Conservation (phyloP, 768 basidiomycete species). For the Russula dissimulans region DNA sequence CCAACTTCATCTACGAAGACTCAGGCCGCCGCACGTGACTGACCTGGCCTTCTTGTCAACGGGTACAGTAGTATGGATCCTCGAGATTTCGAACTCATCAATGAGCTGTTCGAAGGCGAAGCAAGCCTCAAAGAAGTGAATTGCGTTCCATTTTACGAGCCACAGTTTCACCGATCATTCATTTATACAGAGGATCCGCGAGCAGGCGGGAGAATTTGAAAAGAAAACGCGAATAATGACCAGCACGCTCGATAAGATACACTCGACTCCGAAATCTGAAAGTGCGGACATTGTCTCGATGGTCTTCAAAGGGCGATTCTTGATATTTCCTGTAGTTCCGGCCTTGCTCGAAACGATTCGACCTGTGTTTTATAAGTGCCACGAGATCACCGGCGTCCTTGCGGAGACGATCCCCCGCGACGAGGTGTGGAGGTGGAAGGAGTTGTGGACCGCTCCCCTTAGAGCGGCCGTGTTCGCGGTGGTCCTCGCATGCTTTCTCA, state of each 20-base stretch:
- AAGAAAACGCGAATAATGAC: conserved; percentile 63
- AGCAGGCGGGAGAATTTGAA: conserved; percentile 64
- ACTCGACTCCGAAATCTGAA: conserved; percentile 55
- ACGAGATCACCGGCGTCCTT: conserved; percentile 40
- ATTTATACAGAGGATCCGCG: conserved; percentile 60
- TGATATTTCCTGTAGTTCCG: conserved; percentile 39
- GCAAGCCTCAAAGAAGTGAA: conserved; percentile 17
- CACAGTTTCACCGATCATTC: neutral
- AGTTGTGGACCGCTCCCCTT: conserved; percentile 69
- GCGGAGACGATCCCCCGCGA: conserved; percentile 53
- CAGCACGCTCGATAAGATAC: conserved; percentile 72
- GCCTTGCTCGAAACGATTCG: conserved; percentile 46
- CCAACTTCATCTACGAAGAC: no score
- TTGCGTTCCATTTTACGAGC: neutral
- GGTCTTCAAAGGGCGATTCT: neutral
- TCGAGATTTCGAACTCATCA: conserved; percentile 17
- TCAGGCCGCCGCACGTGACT: no score
- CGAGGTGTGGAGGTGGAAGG: conserved; percentile 80
- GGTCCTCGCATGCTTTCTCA: conserved; percentile 57
- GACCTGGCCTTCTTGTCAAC: no score
- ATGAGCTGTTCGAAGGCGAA: conserved; percentile 15
- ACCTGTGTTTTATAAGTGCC: conserved; percentile 48
- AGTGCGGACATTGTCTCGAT: conserved; percentile 33
- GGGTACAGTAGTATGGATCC: conserved; percentile 18
- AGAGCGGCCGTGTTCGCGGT: conserved; percentile 59